A percentile compares a stretch with the other conserved stretches of the same genome.
Evolutionary conservation across 1,284 basidiomycete species (phyloP).

Genomic region (Athelia sp.): DNA sequence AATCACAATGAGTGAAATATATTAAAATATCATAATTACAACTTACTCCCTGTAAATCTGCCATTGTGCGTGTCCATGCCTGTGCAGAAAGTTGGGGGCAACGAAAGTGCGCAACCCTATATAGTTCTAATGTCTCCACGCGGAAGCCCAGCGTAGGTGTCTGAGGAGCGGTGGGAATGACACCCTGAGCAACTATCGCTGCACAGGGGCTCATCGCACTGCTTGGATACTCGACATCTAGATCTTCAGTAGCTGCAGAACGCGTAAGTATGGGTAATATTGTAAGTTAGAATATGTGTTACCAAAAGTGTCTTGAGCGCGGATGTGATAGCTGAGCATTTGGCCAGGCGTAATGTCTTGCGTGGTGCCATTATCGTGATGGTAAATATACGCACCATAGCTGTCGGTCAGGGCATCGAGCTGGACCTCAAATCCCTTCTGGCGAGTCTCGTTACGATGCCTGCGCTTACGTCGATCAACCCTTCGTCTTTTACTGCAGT

Average conservation of each 20-base stretch:
- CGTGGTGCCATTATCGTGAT: neutral
- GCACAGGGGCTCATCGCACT: neutral
- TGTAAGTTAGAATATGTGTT: neutral
- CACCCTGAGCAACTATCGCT: slow-evolving; percentile 6
- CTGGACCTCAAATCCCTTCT: neutral
- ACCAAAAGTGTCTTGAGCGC: neutral
- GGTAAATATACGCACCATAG: slow-evolving; percentile 4
- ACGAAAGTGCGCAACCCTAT: slow-evolving; percentile 4
- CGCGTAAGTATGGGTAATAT: neutral
- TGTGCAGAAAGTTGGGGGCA: slow-evolving; percentile 10
- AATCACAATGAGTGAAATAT: neutral
- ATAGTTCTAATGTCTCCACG: slow-evolving; percentile 8
- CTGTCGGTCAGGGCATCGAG: slow-evolving; percentile 2
- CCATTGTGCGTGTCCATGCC: slow-evolving; percentile 9
- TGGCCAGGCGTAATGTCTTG: neutral
- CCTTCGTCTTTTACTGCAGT: too few relatives aligned
- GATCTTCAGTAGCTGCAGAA: neutral
- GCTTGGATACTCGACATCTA: neutral
- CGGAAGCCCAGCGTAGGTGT: slow-evolving; percentile 7
- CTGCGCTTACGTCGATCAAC: slow-evolving; percentile 2
- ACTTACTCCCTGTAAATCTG: slow-evolving; percentile 9
- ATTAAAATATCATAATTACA: slow-evolving; percentile 8
- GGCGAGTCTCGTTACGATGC: slow-evolving; percentile 3
- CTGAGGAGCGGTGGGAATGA: slow-evolving; percentile 8
- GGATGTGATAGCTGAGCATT: neutral